Base-by-base conservation (phyloP, 352 stramenopile genomes). In the Phytophthora hibernalis region DNA sequence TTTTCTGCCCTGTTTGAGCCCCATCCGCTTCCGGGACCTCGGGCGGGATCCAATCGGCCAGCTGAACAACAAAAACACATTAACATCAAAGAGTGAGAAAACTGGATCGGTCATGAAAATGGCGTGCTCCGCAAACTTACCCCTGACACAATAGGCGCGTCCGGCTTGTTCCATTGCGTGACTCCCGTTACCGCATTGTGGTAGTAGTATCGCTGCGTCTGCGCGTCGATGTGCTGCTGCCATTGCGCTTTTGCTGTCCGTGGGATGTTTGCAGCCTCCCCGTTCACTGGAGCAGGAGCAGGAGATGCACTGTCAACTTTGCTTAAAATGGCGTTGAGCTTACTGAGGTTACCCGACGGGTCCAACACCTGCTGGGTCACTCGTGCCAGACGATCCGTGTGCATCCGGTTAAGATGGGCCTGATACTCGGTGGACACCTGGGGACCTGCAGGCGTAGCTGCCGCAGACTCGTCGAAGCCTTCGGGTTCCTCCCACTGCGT, bases 191-290 rank as follows among this genome's bases (percentile, higher is more conserved):
- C 74, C 2, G 80, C 69, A 68, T 96, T 93, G 70, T 94, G 77
- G 76, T 94, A 96, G 73, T 94, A 96, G 65, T 89, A 93, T 15
- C 81, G 76, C 64, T 93, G 80, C 13, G 81, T 87, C 28, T 91
- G 82, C 8, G 85, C 76, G 37, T 96, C 89, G n/a, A 89, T 77
- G 66, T 96, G 86, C 54, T 96, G 87, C 61, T 93, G 83, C 89
- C 89, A 96, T 49, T 91, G 79, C 31, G 76, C 67, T 61, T 77
- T 88, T 43, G 43, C 40, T 40, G 22, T 64, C 38, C 42, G 49
- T 42, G 50, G 15, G 51, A 1, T 48, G 55, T 20, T 61, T 9
- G 16, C 21, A 21, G 3, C 50, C 7, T 50, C 52, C 5, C 10
- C 54, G 20, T 58, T 66, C 0, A 26, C 30, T 26, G 2, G 7